Conservation (phyloP, 495 filamentous ascomycete species). For the Aspergillus avenaceus region DNA sequence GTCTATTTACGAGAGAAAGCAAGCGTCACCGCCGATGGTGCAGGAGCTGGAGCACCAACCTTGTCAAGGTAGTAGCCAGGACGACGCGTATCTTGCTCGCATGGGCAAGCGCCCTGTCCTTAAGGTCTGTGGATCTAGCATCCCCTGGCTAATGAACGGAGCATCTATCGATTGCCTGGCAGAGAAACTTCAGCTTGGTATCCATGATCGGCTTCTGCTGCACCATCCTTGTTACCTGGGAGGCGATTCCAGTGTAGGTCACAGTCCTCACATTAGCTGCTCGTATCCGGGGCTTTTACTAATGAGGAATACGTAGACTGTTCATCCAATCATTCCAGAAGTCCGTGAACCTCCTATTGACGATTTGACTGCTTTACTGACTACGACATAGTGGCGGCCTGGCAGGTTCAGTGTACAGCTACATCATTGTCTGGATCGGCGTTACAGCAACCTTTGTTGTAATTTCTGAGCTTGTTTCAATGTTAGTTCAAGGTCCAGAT, state of each 20-base stretch:
- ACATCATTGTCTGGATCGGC: conserved; percentile 45
- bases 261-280: too few relatives aligned
- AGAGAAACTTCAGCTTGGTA: conserved; percentile 47
- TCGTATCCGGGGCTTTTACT: too few relatives aligned
- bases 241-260: conserved; percentile 37
- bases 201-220: conserved; percentile 49
- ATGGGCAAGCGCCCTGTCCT: not conserved
- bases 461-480: conserved; percentile 40
- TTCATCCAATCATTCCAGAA: conserved; percentile 36
- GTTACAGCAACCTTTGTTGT: conserved; percentile 25
- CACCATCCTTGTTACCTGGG: conserved; percentile 50
- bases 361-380: not conserved
- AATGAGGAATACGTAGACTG: too few relatives aligned
- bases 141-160: too few relatives aligned
- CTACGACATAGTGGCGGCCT: conserved; percentile 40
- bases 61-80: not conserved
- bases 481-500: conserved; percentile 29
- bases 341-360: conserved; percentile 8
- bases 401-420: conserved; percentile 49
- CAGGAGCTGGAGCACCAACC: not conserved
- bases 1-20: not conserved
- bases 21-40: not conserved
- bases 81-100: not conserved
- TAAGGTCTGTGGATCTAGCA: too few relatives aligned
- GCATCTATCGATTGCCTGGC: too few relatives aligned